Evolutionary conservation across 208 protist genomes (phyloP).

Genomic region (Crithidia sp.): DNA sequence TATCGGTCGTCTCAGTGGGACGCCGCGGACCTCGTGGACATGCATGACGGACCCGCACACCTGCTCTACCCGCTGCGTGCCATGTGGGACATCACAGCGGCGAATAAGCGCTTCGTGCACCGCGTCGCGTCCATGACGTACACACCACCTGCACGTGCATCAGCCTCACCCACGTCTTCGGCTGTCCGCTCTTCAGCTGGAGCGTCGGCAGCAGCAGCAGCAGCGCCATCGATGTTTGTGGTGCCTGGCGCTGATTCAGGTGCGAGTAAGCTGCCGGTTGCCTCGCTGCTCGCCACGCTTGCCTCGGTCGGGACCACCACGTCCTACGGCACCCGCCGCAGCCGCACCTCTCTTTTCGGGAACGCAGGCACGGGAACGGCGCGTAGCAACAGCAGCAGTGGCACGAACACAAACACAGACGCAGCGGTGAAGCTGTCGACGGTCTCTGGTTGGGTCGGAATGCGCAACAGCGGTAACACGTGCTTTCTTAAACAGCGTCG

Average conservation of each 20-base stretch:
- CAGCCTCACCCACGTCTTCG: no score
- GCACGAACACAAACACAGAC: not conserved
- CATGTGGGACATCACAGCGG: slow-evolving; percentile 9
- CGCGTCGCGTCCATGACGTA: slow-evolving; percentile 6
- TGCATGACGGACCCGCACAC: slow-evolving; percentile 18
- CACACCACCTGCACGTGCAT: not conserved
- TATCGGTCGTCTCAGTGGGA: slow-evolving; percentile 5
- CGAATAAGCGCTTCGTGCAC: slow-evolving; percentile 5
- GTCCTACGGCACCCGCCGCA: not conserved
- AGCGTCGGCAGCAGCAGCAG: slow-evolving; percentile 1
- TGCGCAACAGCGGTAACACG: slow-evolving; percentile 67
- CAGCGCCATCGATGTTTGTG: not conserved
- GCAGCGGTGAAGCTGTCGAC: slow-evolving; percentile 1
- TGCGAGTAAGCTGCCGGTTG: slow-evolving; percentile 3
- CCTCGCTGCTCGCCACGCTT: slow-evolving; percentile 5
- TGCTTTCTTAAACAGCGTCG: slow-evolving; percentile 77
- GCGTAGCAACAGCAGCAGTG: not conserved
- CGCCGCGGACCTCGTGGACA: slow-evolving; percentile 16
- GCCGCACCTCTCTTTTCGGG: not conserved
- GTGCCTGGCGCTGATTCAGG: not conserved
- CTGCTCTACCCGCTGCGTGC: slow-evolving; percentile 4
- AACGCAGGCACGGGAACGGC: not conserved
- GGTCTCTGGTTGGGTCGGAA: slow-evolving; percentile 44
- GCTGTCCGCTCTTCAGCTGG: not conserved
- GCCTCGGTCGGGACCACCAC: not conserved